These are phyloP conservation scores for Kluyveromyces nonfermentans DNA, from an alignment of 805 yeast species.

Conservation along the genomic window DNA sequence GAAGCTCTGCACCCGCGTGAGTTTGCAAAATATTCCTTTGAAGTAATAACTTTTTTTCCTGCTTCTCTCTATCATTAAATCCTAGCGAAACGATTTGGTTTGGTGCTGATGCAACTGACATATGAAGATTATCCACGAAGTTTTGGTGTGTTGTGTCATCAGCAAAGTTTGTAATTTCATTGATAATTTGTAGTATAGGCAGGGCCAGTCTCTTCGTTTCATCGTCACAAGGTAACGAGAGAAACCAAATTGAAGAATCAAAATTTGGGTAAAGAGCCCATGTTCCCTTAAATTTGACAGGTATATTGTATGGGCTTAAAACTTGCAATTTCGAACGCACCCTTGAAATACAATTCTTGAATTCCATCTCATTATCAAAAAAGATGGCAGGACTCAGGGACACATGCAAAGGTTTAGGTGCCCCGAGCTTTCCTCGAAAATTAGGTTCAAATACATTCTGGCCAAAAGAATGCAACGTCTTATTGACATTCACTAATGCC, in stretches of 20 bases:
- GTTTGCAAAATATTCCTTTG: background rate
- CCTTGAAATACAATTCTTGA: background rate
- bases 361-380: conserved; percentile 6
- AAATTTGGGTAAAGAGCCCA: background rate
- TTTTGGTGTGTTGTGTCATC: background rate
- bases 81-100: background rate
- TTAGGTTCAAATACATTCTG: conserved; percentile 16
- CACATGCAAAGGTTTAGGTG: conserved; percentile 23
- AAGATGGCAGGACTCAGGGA: conserved; percentile 14
- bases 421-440: conserved; percentile 17
- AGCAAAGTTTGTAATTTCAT: background rate
- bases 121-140: background rate
- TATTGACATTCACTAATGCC: conserved; percentile 8
- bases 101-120: background rate
- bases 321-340: background rate
- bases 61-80: background rate
- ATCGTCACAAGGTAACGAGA: background rate
- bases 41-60: background rate
- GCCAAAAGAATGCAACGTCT: conserved; percentile 1
- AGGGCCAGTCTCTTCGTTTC: background rate
- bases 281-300: background rate
- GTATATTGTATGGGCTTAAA: background rate
- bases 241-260: background rate
- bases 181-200: background rate
- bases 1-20: background rate